Conservation (phyloP, 2,329 filamentous ascomycete species). For the Cyclaneusma minus region DNA sequence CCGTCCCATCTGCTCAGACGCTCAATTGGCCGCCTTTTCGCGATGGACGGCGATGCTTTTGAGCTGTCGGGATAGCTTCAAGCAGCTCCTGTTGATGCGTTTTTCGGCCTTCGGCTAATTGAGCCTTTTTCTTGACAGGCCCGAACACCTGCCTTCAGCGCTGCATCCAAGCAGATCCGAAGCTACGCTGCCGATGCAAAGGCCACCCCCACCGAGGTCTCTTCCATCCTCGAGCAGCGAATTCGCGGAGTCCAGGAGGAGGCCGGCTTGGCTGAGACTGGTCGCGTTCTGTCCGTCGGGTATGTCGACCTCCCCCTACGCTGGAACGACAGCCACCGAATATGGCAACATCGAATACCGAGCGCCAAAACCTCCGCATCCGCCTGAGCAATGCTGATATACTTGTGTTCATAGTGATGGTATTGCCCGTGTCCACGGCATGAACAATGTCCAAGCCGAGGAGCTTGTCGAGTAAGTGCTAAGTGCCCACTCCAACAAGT, state of each 20-base stretch:
- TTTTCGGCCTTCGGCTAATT: conserved; percentile 39
- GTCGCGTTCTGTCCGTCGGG: conserved; percentile 96
- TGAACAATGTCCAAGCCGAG: conserved; percentile 99
- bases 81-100: conserved; percentile 13
- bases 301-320: conserved; percentile 38
- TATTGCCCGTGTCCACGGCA: conserved; percentile 99
- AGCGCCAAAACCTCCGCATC: conserved; percentile 4
- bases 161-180: conserved; percentile 57
- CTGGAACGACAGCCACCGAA: not conserved
- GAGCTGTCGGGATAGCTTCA: conserved; percentile 23
- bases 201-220: conserved; percentile 93
- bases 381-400: conserved; percentile 7
- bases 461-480: conserved; percentile 94
- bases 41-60: conserved; percentile 18
- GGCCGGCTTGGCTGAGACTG: conserved; percentile 90
- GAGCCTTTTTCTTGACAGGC: conserved; percentile 44
- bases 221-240: conserved; percentile 97
- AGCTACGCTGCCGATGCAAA: conserved; percentile 88
- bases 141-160: conserved; percentile 66
- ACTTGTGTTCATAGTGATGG: conserved; percentile 75
- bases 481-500: conserved; percentile 10
- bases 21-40: conserved; percentile 17
- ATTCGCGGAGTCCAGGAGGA: conserved; percentile 98
- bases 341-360: not conserved
- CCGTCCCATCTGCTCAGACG: conserved; percentile 24